phyloP scores from a whole-genome alignment of 1,284 basidiomycete genomes.

The Ganoderma multipileum region DNA sequence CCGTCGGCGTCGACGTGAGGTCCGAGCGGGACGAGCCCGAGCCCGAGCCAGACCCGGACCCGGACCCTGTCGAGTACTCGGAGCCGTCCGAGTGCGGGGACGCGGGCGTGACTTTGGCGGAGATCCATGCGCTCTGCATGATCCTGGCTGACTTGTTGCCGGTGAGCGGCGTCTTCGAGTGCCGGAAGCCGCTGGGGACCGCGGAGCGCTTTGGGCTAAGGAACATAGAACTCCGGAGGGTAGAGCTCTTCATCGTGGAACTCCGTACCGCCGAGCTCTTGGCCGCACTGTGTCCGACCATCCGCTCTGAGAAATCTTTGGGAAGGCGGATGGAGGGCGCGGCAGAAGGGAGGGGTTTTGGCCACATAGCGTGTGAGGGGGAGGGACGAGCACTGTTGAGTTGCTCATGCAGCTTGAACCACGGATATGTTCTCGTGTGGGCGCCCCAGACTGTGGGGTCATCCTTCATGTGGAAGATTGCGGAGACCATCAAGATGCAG shows the following conservation, averaged over 20 bases:
- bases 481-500: conserved; percentile 43
- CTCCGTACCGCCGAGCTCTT: conserved; percentile 19
- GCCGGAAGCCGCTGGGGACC: conserved; percentile 16
- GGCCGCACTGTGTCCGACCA: conserved; percentile 18
- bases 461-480: conserved; percentile 44
- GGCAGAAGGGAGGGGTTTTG: conserved; percentile 29
- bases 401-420: conserved; percentile 34
- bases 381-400: conserved; percentile 35
- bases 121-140: conserved; percentile 30
- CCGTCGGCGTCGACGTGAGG: conserved; percentile 31
- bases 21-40: conserved; percentile 21
- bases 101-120: conserved; percentile 30
- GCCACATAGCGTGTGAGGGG: conserved; percentile 32
- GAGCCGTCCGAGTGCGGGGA: conserved; percentile 26
- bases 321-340: conserved; percentile 26
- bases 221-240: conserved; percentile 19
- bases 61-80: conserved; percentile 17
- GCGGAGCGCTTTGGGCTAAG: conserved; percentile 21
- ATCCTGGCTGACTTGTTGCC: conserved; percentile 29
- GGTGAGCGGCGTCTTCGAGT: conserved; percentile 21
- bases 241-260: conserved; percentile 20
- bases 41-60: conserved; percentile 11
- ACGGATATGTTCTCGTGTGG: conserved; percentile 55
- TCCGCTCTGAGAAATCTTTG: conserved; percentile 30
- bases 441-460: conserved; percentile 61